Evolutionary conservation across 352 stramenopile species (phyloP).

Genomic region (Pythium aquatile): DNA sequence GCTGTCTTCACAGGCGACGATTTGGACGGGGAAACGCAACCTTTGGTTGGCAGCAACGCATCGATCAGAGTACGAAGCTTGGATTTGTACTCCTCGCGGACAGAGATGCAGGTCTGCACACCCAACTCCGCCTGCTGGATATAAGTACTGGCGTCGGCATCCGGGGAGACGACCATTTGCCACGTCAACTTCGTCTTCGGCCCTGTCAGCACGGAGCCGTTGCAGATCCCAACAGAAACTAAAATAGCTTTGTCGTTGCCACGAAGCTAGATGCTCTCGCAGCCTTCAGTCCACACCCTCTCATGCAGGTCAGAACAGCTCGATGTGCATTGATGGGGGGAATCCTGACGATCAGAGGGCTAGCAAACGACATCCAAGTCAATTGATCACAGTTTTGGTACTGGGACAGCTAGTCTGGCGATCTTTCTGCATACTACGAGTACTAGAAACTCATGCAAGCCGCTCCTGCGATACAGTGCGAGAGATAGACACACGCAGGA

Average conservation of each 20-base stretch:
- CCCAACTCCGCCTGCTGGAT: conserved; percentile 39
- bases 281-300: too few relatives aligned
- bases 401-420: too few relatives aligned
- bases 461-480: too few relatives aligned
- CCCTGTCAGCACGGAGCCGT: not conserved
- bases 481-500: too few relatives aligned
- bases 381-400: too few relatives aligned
- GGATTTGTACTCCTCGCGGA: conserved; percentile 51
- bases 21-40: not conserved
- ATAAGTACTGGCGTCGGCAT: not conserved
- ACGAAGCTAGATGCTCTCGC: too few relatives aligned
- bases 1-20: conserved; percentile 1
- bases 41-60: conserved; percentile 10
- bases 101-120: conserved; percentile 42
- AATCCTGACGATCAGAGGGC: too few relatives aligned
- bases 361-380: too few relatives aligned
- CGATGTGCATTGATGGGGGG: too few relatives aligned
- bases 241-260: not conserved
- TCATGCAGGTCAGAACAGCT: too few relatives aligned
- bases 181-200: not conserved
- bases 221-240: not conserved
- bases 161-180: not conserved
- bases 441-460: too few relatives aligned
- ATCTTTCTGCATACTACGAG: too few relatives aligned
- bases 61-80: conserved; percentile 31